Evolutionary conservation across 371 early-diverging fungal species (phyloP), one percentile per base, ranked within the genome.

Genomic region (Mucor saturninus): DNA sequence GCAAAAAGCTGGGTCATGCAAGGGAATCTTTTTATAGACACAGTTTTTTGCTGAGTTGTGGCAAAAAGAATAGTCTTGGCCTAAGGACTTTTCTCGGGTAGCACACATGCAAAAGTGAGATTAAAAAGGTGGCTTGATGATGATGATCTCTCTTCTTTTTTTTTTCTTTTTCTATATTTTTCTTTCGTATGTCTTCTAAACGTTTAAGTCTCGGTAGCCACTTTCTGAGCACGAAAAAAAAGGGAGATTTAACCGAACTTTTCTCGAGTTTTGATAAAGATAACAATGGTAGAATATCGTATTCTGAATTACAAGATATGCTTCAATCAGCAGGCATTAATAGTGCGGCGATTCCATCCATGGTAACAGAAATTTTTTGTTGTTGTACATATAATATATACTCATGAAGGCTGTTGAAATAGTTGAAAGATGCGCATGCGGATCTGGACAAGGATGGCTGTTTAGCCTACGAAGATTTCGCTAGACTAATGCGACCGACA

Each of bases 221-320:
- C 54, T 65, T 79, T 32, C 56, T 79, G n/a, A 76, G 74, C 45
- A 64, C 53, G 2, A 69, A 70, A 52, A 73, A 76, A 9, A 68
- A 68, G 29, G 64, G 49, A 7, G 79, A 79, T 54, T 65, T 79
- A 49, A 40, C 69, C 45, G 76, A 76, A 37, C 32, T 79, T 40
- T 79, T 79, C 45, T 46, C 61, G n/a, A 72, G 70, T 30, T 72
- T 79, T 43, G 79, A 79, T 62, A 67, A 68, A 57, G 74, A 79
- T 51, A 51, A 74, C 14, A 73, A 79, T 56, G 74, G 73, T 14
- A 74, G 65, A 54, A 64, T 76, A 32, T 74, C 76, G 28, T 51
- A 52, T 4, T 38, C 49, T 7, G 80, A 79, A 56, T 50, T 79
- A 11, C 21, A 71, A 43, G 65, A 68, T 38, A 72, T 74, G 71